Evolutionary conservation across 441 rosid species (phyloP).

Genomic region (Gossypium davidsonii): DNA sequence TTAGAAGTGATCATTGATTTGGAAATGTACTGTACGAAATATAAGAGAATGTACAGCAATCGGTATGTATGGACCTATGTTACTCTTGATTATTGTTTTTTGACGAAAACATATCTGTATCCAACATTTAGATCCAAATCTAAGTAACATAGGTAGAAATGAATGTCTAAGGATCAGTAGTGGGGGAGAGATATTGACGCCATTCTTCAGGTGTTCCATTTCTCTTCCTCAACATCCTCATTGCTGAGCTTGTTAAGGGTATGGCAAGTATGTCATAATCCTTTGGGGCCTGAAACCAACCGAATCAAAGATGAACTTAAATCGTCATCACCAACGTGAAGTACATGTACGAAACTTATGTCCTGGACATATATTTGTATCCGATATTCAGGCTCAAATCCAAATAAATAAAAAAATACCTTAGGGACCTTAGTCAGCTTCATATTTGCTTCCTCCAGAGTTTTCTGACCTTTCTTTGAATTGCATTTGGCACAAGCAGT

Average conservation of each 20-base stretch:
- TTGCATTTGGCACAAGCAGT: slow-evolving; percentile 85
- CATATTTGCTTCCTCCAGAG: slow-evolving; percentile 75
- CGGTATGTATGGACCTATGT: no score
- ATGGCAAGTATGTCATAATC: slow-evolving; percentile 77
- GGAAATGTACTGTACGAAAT: not conserved
- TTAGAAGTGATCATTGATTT: not conserved
- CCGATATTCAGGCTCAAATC: not conserved
- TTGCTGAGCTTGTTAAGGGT: slow-evolving; percentile 66
- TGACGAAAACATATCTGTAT: not conserved
- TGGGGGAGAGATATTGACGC: slow-evolving; percentile 59
- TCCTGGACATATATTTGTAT: not conserved
- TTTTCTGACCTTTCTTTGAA: slow-evolving; percentile 73
- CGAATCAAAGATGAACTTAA: not conserved
- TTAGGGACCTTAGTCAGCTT: slow-evolving; percentile 63
- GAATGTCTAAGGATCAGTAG: slow-evolving; percentile 25
- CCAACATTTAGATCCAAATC: not conserved
- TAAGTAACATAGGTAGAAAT: not conserved
- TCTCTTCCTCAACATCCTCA: slow-evolving; percentile 50
- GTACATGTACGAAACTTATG: no score
- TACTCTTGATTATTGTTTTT: no score
- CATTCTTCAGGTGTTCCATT: slow-evolving; percentile 83
- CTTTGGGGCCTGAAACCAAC: slow-evolving; percentile 66
- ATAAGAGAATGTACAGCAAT: slow-evolving; percentile 22
- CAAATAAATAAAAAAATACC: slow-evolving; percentile 33
- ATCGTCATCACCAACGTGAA: no score